Conservation (phyloP, 345 rosid species). For the Eucalyptus globulus region DNA sequence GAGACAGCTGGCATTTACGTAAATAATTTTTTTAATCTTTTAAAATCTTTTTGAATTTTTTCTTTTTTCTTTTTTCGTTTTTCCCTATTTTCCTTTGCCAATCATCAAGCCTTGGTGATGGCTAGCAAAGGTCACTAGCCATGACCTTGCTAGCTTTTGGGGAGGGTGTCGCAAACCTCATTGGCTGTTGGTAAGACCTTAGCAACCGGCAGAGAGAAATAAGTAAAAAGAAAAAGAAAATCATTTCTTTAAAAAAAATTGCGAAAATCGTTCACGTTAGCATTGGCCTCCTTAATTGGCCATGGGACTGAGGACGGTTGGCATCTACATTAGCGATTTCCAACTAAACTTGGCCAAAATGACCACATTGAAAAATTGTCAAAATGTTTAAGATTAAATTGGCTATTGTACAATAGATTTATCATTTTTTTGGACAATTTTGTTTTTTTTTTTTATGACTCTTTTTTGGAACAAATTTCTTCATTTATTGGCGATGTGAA, state of each 20-base stretch:
- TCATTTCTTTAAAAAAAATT: neutral
- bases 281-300: neutral
- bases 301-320: neutral
- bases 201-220: fast-evolving
- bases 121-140: neutral
- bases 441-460: neutral
- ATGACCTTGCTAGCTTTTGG: neutral
- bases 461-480: neutral
- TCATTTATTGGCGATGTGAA: neutral
- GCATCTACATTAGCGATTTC: fast-evolving
- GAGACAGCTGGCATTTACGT: fast-evolving
- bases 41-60: no score
- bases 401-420: neutral
- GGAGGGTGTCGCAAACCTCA: neutral
- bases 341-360: fast-evolving
- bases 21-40: fast-evolving
- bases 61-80: neutral
- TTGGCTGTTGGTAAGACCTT: neutral
- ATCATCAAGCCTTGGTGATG: neutral
- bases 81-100: neutral
- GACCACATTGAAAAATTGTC: neutral
- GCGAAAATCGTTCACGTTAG: neutral
- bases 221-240: neutral
- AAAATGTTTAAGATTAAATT: neutral
- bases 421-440: neutral